A percentile compares a stretch with the other conserved stretches of the same genome.
Conservation (phyloP, 306 rosid species). For the Sicyos baderoa region DNA sequence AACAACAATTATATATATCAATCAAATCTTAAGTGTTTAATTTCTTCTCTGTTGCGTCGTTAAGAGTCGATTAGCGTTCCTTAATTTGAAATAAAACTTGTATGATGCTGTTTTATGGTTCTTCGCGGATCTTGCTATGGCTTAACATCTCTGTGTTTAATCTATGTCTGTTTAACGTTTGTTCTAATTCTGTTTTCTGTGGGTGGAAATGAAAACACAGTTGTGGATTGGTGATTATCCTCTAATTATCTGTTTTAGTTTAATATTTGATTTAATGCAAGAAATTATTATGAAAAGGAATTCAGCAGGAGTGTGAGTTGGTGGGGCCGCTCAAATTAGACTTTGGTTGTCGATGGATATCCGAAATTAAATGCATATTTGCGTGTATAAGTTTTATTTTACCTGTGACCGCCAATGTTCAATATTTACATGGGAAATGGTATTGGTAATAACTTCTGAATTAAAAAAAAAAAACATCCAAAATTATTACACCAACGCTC, state of each 20-base stretch:
- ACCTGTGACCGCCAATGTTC: too few species aligned
- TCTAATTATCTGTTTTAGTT: neutral
- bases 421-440: too few species aligned
- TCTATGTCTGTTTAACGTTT: neutral
- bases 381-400: too few species aligned
- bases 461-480: too few species aligned
- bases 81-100: neutral
- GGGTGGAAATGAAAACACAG: neutral
- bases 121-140: neutral
- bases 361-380: too few species aligned
- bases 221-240: neutral
- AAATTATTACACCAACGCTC: too few species aligned
- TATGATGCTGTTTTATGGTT: slow-evolving; percentile 8
- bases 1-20: neutral
- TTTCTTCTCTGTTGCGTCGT: neutral
- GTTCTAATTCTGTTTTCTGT: too few species aligned
- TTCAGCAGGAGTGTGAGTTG: neutral
- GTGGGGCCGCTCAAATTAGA: neutral
- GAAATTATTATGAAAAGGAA: too few species aligned
- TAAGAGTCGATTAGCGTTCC: slow-evolving; percentile 5
- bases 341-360: neutral
- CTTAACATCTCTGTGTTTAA: neutral
- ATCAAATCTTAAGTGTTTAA: neutral
- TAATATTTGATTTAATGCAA: too few species aligned
- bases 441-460: too few species aligned